A percentile compares a stretch with the other conserved stretches of the same genome.
Conservation (phyloP, 2,329 filamentous ascomycete genomes). For the Chaetomium sp. region DNA sequence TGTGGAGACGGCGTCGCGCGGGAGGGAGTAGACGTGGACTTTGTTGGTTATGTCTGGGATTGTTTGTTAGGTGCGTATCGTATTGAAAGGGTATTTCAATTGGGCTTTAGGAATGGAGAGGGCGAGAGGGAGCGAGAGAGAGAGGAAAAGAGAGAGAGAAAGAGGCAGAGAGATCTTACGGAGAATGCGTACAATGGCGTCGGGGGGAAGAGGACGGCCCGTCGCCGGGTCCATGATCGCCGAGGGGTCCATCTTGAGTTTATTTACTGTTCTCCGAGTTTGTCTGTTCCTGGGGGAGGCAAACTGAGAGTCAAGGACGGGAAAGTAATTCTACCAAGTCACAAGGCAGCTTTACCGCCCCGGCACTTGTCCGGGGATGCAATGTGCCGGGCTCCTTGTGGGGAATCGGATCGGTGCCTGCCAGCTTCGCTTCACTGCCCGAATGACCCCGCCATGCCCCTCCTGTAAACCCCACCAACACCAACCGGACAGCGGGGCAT, state of each 20-base stretch:
- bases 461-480: neutral
- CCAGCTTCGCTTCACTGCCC: neutral
- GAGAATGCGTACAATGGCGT: conserved; percentile 83
- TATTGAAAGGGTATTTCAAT: neutral
- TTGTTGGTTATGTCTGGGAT: conserved; percentile 66
- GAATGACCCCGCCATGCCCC: conserved; percentile 15
- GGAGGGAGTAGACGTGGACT: conserved; percentile 87
- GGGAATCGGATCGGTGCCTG: conserved; percentile 9
- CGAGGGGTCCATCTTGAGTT: conserved; percentile 20
- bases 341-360: neutral
- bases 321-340: neutral
- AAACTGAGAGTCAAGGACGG: neutral
- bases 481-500: conserved; percentile 6
- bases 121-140: neutral
- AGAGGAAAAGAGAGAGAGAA: neutral
- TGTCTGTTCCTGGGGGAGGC: neutral
- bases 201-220: conserved; percentile 65
- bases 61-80: conserved; percentile 57
- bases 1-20: conserved; percentile 69
- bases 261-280: neutral
- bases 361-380: conserved; percentile 9
- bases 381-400: conserved; percentile 12
- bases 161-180: conserved; percentile 40
- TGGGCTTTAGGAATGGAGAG: neutral
- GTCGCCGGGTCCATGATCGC: conserved; percentile 67